Conservation (phyloP, 768 basidiomycete genomes). For the Rhodotorula babjevae region DNA sequence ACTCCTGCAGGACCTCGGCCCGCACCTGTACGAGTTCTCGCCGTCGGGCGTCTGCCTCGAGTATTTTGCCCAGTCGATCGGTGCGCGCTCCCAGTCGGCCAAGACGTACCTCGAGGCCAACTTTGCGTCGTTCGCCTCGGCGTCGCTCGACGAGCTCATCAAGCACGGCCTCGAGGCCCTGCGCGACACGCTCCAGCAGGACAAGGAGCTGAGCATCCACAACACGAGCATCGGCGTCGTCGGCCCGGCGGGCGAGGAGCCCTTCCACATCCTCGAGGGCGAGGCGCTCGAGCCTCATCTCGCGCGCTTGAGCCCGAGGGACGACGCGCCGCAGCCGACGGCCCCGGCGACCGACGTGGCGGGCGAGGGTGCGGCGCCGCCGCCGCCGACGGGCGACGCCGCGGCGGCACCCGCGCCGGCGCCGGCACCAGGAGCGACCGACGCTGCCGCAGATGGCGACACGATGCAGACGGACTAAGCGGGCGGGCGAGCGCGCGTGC, state of each 20-base stretch:
- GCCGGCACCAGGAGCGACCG: no score
- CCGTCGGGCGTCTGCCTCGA: slow-evolving; percentile 96
- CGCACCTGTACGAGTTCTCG: slow-evolving; percentile 96
- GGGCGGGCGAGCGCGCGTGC: not conserved
- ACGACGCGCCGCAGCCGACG: not conserved
- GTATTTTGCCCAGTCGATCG: slow-evolving; percentile 97
- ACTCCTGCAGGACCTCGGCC: slow-evolving; percentile 65
- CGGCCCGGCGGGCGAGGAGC: slow-evolving; percentile 52
- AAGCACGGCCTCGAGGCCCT: slow-evolving; percentile 90
- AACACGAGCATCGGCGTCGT: slow-evolving; percentile 95
- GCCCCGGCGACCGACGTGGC: not conserved
- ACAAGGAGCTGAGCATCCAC: slow-evolving; percentile 85
- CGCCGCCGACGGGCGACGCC: not conserved
- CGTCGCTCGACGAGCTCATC: slow-evolving; percentile 80
- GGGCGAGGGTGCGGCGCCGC: not conserved
- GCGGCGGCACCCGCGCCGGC: not conserved
- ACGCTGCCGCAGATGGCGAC: not conserved
- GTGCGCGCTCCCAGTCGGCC: slow-evolving; percentile 93
- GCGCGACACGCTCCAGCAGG: slow-evolving; percentile 94
- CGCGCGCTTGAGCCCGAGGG: slow-evolving; percentile 61
- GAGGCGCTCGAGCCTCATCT: slow-evolving; percentile 70
- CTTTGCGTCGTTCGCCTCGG: slow-evolving; percentile 76
- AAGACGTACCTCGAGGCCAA: slow-evolving; percentile 98
- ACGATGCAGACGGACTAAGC: slow-evolving; percentile 5
- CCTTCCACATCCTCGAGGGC: slow-evolving; percentile 83